Evolutionary conservation across 352 stramenopile species (phyloP).

Genomic region (Phytophthora foliorum): DNA sequence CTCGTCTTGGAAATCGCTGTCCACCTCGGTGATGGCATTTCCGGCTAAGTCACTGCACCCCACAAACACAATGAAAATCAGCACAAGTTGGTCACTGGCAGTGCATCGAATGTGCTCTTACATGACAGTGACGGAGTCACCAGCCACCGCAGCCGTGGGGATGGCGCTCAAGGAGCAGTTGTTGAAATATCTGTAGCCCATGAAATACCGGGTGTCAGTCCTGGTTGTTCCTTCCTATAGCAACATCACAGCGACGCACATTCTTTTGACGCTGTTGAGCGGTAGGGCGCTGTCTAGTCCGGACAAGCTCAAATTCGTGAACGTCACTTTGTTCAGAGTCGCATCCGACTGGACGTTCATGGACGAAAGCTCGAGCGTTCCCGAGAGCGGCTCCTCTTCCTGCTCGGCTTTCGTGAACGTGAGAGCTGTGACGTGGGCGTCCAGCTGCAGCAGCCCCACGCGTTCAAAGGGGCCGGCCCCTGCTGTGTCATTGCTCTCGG

Average conservation of each 20-base stretch:
- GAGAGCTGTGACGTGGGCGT: constrained; percentile 55
- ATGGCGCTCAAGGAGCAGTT: constrained; percentile 77
- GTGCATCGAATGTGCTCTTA: constrained; percentile 15
- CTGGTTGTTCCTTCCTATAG: neutral
- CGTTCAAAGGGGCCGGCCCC: constrained; percentile 74
- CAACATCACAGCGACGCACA: constrained; percentile 43
- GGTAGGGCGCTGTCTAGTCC: constrained; percentile 63
- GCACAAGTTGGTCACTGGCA: neutral
- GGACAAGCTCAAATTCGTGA: constrained; percentile 53
- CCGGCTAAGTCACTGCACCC: constrained; percentile 46
- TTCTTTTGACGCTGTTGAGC: constrained; percentile 58
- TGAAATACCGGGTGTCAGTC: constrained; percentile 18
- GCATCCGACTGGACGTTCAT: constrained; percentile 67
- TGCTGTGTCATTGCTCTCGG: constrained; percentile 54
- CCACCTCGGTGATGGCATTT: constrained; percentile 51
- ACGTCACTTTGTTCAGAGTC: constrained; percentile 61
- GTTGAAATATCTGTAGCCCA: constrained; percentile 61
- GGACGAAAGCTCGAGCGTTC: constrained; percentile 65
- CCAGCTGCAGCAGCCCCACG: constrained; percentile 74
- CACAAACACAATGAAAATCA: constrained; percentile 1
- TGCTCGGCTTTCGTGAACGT: constrained; percentile 56
- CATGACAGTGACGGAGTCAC: constrained; percentile 54
- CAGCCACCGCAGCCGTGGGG: constrained; percentile 56
- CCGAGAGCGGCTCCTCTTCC: constrained; percentile 44
- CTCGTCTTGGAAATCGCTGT: constrained; percentile 49